Base-by-base conservation (phyloP, 2,329 filamentous ascomycete species). In the Penicillium sp. region DNA sequence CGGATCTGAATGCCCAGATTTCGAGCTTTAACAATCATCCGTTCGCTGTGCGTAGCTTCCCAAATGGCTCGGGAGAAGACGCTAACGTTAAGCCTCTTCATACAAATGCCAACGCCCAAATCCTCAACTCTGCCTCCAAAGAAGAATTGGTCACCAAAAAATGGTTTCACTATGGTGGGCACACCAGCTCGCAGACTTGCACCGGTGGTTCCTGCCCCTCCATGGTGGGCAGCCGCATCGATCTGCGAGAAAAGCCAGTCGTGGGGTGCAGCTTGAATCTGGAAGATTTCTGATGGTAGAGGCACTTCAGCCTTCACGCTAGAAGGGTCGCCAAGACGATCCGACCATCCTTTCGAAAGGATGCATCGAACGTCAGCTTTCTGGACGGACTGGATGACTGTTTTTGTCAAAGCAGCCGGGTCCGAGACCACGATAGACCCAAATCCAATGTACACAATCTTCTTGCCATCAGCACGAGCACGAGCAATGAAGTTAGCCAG, bases 131-230 rank as follows among this genome's bases (percentile, higher is more conserved):
- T 83, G 24, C 81, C 84, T 6, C 91, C 94, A 64, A 96, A 97
- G 78, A 99, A 99, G 79, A 89, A 97, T 68, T 99, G 94, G 64
- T 99, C 94, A 4, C 94, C 94, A 67, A 99, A 99, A 78, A 97
- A 99, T 0, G 94, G 94, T 55, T 93, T 90, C 67, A 97, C 89
- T 58, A 99, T 92, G 0, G 94, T 97, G 0, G 94, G 94, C 4
- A 96, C 84, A 2, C 94, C 94, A 0, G 92, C 92, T 46, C 94
- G 83, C 42, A 99, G 78, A 70, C 91, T 96, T 1, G 94, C 94
- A 2, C 94, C 94, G 0, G 94, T 99, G 0, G 94, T 99, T 2
- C 94, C 94, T 4, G 91, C 90, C 4, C 94, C 94, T 41, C 94
- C 94, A 67, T 99, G 94, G 68, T 99, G 94, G 7, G 90, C 91